phyloP scores from a whole-genome alignment of 441 rosid genomes.

The Aleurites moluccanus region DNA sequence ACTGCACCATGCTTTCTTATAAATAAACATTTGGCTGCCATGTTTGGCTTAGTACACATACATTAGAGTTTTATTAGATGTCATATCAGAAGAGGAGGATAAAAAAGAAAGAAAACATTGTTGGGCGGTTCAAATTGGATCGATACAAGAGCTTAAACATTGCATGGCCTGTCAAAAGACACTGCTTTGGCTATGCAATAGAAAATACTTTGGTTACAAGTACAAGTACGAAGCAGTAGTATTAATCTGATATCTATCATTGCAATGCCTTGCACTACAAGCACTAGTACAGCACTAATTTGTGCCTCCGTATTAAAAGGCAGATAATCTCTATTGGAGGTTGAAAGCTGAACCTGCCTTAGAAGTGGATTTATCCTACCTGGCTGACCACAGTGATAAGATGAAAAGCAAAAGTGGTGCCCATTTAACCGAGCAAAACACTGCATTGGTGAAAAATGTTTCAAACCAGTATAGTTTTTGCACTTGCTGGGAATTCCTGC shows the following conservation, averaged over 20 bases:
- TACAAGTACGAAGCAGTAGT: neutral
- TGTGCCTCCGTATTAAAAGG: conserved; percentile 8
- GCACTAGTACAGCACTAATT: neutral
- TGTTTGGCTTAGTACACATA: no score
- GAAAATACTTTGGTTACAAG: conserved; percentile 1
- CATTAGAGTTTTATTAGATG: no score
- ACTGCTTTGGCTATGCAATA: neutral
- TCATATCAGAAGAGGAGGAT: no score
- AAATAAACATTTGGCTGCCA: conserved; percentile 6
- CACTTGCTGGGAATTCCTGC: neutral
- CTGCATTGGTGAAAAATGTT: neutral
- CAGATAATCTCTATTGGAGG: neutral
- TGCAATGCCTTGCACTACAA: neutral
- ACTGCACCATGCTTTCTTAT: neutral
- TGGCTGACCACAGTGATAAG: neutral
- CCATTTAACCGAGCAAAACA: neutral
- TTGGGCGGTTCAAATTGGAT: no score
- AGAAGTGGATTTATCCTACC: neutral
- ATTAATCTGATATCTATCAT: neutral
- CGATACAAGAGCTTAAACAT: no score
- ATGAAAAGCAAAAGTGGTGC: neutral
- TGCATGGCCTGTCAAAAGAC: neutral
- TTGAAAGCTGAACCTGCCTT: neutral
- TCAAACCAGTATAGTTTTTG: neutral
- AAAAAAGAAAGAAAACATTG: no score